Evolutionary conservation across 176 grass and related monocot genomes (phyloP).

Genomic region (Coix lacrymajobi): DNA sequence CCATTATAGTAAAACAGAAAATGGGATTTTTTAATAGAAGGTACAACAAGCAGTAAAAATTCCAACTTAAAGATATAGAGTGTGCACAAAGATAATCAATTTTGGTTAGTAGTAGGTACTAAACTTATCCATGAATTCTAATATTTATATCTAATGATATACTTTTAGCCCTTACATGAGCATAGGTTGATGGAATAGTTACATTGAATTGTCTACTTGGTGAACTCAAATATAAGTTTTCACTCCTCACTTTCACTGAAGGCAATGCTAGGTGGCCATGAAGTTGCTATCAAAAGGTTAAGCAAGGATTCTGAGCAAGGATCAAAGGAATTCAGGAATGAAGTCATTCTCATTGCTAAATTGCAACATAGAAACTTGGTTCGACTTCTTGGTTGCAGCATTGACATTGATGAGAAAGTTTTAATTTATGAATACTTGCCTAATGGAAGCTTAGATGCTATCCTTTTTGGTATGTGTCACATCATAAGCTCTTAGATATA

Average conservation of each 20-base stretch:
- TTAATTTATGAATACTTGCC: slow-evolving; percentile 27
- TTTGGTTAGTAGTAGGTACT: not conserved
- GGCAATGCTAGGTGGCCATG: not conserved
- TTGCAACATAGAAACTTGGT: slow-evolving; percentile 22
- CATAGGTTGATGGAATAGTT: not conserved
- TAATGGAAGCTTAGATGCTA: slow-evolving; percentile 9
- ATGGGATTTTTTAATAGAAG: too few species aligned
- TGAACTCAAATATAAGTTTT: not conserved
- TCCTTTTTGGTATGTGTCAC: slow-evolving; percentile 7
- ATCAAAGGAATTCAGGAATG: slow-evolving; percentile 17
- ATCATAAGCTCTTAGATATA: not conserved
- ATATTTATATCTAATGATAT: not conserved
- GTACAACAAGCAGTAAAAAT: too few species aligned
- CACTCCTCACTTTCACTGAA: not conserved
- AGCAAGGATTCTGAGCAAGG: slow-evolving; percentile 35
- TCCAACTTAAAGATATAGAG: too few species aligned
- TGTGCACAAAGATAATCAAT: too few species aligned
- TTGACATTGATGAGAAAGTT: slow-evolving; percentile 20
- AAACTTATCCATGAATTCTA: not conserved
- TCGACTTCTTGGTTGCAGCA: slow-evolving; percentile 16
- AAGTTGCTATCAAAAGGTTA: slow-evolving; percentile 43
- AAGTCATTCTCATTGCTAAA: slow-evolving; percentile 24
- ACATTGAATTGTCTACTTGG: not conserved
- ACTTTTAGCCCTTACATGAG: too few species aligned
- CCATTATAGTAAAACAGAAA: too few species aligned